These are phyloP conservation scores for Botrytis deweyae DNA, from an alignment of 2,329 filamentous ascomycete genomes.

Conservation along the genomic window DNA sequence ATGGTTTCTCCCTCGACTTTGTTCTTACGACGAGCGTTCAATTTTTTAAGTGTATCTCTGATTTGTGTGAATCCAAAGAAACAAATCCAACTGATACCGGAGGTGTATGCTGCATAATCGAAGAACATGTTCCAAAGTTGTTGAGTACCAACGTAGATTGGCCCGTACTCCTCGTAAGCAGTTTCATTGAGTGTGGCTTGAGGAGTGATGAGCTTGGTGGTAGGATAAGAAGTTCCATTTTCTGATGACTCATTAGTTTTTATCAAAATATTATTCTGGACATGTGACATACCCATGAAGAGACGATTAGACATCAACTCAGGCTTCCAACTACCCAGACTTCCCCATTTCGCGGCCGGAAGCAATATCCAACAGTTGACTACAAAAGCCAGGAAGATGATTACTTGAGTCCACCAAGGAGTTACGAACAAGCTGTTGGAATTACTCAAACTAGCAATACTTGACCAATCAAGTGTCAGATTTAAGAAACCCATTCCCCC, in stretches of 20 bases:
- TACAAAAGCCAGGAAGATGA: slow-evolving; percentile 55
- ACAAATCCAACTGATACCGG: slow-evolving; percentile 57
- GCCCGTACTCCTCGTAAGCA: slow-evolving; percentile 49
- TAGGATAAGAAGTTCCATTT: slow-evolving; percentile 42
- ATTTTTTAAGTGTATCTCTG: slow-evolving; percentile 46
- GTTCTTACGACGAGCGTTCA: slow-evolving; percentile 42
- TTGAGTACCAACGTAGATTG: slow-evolving; percentile 57
- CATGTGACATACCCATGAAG: slow-evolving; percentile 43
- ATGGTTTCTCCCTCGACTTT: slow-evolving; percentile 40
- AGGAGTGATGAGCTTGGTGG: slow-evolving; percentile 40
- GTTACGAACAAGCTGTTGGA: slow-evolving; percentile 53
- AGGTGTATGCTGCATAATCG: slow-evolving; percentile 58
- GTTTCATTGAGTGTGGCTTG: slow-evolving; percentile 42
- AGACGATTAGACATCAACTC: slow-evolving; percentile 59
- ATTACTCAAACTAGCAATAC: slow-evolving; percentile 47
- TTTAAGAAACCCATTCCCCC: slow-evolving; percentile 63
- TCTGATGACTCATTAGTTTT: slow-evolving; percentile 19
- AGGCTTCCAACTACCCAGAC: slow-evolving; percentile 51
- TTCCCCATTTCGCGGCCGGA: slow-evolving; percentile 58
- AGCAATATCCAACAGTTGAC: slow-evolving; percentile 58
- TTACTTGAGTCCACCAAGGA: slow-evolving; percentile 59
- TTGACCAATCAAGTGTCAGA: slow-evolving; percentile 60
- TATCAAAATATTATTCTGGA: neutral
- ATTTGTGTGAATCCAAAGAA: slow-evolving; percentile 55
- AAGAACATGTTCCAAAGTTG: slow-evolving; percentile 60